Evolutionary conservation across 1,139 yeast species (phyloP), one percentile per base, ranked within the genome.

Genomic region (Nakaseomyces sp.): DNA sequence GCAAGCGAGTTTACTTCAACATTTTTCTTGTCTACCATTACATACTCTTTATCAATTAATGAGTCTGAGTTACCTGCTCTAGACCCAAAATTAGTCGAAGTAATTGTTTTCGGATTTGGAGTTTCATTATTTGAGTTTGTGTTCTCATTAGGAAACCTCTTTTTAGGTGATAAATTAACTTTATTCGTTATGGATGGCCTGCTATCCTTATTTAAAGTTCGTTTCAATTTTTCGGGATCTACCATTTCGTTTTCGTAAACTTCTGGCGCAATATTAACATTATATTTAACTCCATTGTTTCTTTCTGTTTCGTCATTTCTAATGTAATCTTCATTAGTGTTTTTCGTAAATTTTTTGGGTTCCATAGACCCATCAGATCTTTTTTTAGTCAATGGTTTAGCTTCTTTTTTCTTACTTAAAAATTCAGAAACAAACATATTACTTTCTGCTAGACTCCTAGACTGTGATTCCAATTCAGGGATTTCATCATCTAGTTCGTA

Each of bases 1-100:
- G 97, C 97, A 45, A 91, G 70, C 1, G 95, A 93, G 66, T 91
- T 91, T 9, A 91, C 95, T 62, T 91, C 97, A 4, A 91, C 96
- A 0, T 93, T 87, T 43, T 94, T 74, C 63, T 88, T 89, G 61
- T 91, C 97, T 20, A 91, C 91, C 32, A 91, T 95, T 38, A 91
- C 97, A 56, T 91, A 91, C 56, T 88, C 96, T 51, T 77, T 79
- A 53, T 84, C 94, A 45, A 80, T 41, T 24, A 49, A 48, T 17
- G 49, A 38, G 35, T 53, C 59, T 9, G 53, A 50, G 22, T 39
- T 45, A 19, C 35, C 41, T 37, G 51, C 37, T 28, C 45, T 47
- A n/a, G 48, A 13, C 45, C 47, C 13, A 48, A 15, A 26, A 10
- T 16, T 2, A 13, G 36, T 19, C 13, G n/a, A 9, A 6, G n/a